These are phyloP conservation scores for Fistulifera pelliculosa DNA, from an alignment of 108 stramenopile genomes.

Conservation along the genomic window DNA sequence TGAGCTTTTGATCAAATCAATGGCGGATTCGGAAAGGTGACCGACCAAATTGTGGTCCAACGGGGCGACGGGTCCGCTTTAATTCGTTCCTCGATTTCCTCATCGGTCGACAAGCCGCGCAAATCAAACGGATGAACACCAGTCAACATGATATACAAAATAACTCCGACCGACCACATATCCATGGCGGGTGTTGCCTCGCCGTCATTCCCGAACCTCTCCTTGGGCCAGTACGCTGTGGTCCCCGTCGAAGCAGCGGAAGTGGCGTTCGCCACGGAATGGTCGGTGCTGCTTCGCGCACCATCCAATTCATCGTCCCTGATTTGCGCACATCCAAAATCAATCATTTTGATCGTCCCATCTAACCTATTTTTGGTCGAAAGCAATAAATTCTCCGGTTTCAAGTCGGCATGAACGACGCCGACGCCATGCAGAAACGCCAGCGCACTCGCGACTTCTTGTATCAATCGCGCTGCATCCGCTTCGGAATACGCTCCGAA, in stretches of 20 bases:
- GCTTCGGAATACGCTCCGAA: conserved; percentile 79
- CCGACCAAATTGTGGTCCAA: conserved; percentile 12
- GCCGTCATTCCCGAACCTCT: conserved; percentile 24
- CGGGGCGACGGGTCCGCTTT: conserved; percentile 3
- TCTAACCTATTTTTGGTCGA: conserved; percentile 45
- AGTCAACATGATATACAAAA: conserved; percentile 88
- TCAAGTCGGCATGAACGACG: conserved; percentile 80
- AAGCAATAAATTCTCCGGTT: conserved; percentile 53
- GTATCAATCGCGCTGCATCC: conserved; percentile 63
- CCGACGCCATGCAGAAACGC: conserved; percentile 77
- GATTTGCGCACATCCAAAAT: conserved; percentile 75
- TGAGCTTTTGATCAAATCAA: conserved; percentile 60
- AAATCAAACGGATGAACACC: conserved; percentile 86
- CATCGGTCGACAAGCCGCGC: conserved; percentile 54
- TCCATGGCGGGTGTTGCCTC: conserved; percentile 32
- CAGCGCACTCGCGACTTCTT: conserved; percentile 65
- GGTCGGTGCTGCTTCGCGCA: not conserved
- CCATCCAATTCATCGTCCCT: not conserved
- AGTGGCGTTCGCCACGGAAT: not conserved
- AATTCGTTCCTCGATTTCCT: conserved; percentile 45
- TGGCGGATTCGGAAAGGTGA: conserved; percentile 48
- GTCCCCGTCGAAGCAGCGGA: conserved; percentile 9
- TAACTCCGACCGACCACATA: conserved; percentile 84
- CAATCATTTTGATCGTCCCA: conserved; percentile 66
- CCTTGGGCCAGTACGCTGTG: conserved; percentile 70